Conservation (phyloP, 2,329 filamentous ascomycete species). For the Dendrostoma leiphaemia region DNA sequence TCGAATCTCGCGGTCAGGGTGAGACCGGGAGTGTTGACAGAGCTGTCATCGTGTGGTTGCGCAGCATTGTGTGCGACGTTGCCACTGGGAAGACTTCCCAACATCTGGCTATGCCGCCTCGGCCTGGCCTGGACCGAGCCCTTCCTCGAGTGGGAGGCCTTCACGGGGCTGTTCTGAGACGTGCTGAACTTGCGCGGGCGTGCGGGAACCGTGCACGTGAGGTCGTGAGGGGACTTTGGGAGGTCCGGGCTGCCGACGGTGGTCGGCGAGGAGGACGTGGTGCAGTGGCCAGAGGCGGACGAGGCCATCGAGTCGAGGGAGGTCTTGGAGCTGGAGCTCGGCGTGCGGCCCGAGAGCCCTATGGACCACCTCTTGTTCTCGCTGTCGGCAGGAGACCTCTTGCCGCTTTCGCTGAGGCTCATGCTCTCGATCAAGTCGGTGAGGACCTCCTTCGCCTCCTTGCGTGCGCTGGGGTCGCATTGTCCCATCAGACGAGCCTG, state of each 20-base stretch:
- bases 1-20: slow-evolving; percentile 17
- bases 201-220: background rate
- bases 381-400: slow-evolving; percentile 3
- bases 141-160: slow-evolving; percentile 14
- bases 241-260: slow-evolving; percentile 6
- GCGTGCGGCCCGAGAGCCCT: slow-evolving; percentile 2
- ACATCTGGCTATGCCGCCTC: slow-evolving; percentile 15
- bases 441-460: slow-evolving; percentile 17
- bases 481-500: slow-evolving; percentile 15
- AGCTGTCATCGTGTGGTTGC: slow-evolving; percentile 7
- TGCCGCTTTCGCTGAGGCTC: slow-evolving; percentile 13
- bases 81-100: slow-evolving; percentile 15
- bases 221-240: slow-evolving; percentile 10
- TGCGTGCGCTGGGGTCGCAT: slow-evolving; percentile 17
- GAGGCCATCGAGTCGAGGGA: slow-evolving; percentile 13
- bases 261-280: slow-evolving; percentile 10
- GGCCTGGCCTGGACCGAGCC: slow-evolving; percentile 14
- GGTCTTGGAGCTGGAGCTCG: slow-evolving; percentile 17
- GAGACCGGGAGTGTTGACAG: slow-evolving; percentile 7
- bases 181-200: slow-evolving; percentile 19
- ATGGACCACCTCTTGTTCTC: background rate
- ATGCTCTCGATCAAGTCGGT: slow-evolving; percentile 17
- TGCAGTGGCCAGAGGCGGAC: slow-evolving; percentile 1
- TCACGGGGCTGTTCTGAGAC: slow-evolving; percentile 16
- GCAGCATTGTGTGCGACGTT: slow-evolving; percentile 3